Evolutionary conservation across 2,329 filamentous ascomycete species (phyloP).

Genomic region (Zalaria sp.): DNA sequence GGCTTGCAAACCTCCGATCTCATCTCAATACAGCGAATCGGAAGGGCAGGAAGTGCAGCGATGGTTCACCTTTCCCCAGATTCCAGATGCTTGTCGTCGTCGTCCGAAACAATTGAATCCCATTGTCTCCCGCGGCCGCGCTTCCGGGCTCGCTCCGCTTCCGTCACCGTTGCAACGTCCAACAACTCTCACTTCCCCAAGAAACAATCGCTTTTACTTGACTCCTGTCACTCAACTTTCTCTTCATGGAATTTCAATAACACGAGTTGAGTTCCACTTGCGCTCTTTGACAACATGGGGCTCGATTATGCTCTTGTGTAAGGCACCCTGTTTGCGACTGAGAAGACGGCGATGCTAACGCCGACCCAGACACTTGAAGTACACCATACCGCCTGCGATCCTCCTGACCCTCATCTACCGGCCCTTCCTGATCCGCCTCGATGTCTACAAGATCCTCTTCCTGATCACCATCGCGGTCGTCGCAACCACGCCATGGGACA

Average conservation of each 20-base stretch:
- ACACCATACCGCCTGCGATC: conserved; percentile 50
- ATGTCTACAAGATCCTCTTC: conserved; percentile 48
- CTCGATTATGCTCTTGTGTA: conserved; percentile 51
- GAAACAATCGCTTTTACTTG: too few relatives aligned
- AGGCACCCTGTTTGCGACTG: conserved; percentile 13
- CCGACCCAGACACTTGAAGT: conserved; percentile 44
- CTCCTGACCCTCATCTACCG: conserved; percentile 44
- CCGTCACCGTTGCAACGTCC: too few relatives aligned
- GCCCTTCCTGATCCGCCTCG: conserved; percentile 47
- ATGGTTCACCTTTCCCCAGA: too few relatives aligned
- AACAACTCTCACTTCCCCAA: too few relatives aligned
- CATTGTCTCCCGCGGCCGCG: too few relatives aligned
- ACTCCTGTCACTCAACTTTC: background rate
- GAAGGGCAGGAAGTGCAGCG: too few relatives aligned
- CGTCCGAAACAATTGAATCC: too few relatives aligned
- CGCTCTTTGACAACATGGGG: conserved; percentile 30
- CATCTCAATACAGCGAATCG: too few relatives aligned
- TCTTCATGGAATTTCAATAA: background rate
- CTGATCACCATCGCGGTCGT: conserved; percentile 46
- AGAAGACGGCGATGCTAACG: conserved; percentile 3
- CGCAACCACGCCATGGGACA: conserved; percentile 64
- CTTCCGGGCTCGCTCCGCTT: too few relatives aligned
- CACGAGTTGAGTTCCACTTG: background rate
- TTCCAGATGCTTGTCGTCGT: too few relatives aligned
- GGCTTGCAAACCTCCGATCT: too few relatives aligned